Conservation (phyloP, 2,329 filamentous ascomycete genomes). For the Hypomyces perniciosus region DNA sequence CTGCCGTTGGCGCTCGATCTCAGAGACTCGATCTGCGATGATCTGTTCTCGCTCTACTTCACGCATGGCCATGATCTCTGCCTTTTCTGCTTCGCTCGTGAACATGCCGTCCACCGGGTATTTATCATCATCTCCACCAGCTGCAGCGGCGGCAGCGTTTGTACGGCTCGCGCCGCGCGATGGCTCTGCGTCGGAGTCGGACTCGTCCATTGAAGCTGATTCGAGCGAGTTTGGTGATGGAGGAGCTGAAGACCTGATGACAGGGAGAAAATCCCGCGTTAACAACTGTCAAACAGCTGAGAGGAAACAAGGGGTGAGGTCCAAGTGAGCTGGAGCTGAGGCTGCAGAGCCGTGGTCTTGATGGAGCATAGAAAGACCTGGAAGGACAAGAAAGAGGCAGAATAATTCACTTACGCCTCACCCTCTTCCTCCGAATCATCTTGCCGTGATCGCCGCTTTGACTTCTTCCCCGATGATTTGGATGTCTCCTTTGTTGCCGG, state of each 20-base stretch:
- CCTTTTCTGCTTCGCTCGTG: slow-evolving; percentile 65
- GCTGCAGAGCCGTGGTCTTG: slow-evolving; percentile 1
- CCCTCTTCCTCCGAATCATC: slow-evolving; percentile 59
- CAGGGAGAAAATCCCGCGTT: background rate
- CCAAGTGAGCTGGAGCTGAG: slow-evolving; percentile 1
- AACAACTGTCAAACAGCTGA: slow-evolving; percentile 8
- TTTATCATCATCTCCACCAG: slow-evolving; percentile 55
- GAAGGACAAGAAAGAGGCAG: slow-evolving; percentile 4
- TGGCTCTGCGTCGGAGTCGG: slow-evolving; percentile 56
- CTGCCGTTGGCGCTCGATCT: slow-evolving; percentile 76
- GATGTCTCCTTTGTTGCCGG: slow-evolving; percentile 28
- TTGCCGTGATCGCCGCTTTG: slow-evolving; percentile 39
- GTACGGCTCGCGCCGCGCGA: slow-evolving; percentile 31
- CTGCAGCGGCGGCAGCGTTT: slow-evolving; percentile 32
- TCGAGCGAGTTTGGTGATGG: slow-evolving; percentile 68
- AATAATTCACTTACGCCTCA: slow-evolving; percentile 34
- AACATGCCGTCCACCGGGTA: slow-evolving; percentile 89
- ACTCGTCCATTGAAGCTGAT: slow-evolving; percentile 87
- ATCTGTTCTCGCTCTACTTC: slow-evolving; percentile 89
- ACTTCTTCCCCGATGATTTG: slow-evolving; percentile 37
- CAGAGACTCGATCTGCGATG: slow-evolving; percentile 77
- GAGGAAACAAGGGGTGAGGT: background rate
- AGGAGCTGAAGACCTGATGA: slow-evolving; percentile 59
- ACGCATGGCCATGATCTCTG: slow-evolving; percentile 74
- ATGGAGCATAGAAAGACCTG: background rate